Base-by-base conservation (phyloP, 495 filamentous ascomycete species). In the Hamigera avellanea region DNA sequence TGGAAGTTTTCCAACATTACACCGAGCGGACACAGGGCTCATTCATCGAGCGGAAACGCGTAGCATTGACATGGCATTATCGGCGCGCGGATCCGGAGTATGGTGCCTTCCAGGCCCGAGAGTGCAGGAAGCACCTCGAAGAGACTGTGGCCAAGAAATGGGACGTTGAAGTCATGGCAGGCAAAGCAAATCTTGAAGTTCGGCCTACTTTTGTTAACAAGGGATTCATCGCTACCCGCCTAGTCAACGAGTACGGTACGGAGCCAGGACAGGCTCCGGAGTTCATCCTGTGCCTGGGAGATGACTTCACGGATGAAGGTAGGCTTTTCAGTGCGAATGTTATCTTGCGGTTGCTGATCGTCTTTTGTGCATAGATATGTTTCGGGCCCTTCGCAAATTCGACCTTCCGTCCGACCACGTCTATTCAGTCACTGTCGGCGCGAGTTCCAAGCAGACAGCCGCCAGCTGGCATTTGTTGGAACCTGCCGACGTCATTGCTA, bases 251-350 rank as follows among this genome's bases (percentile, higher is more conserved):
- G 3, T 84, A 86, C 50, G 65, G 58, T 5, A 49, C 46, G 13
- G 63, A 64, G 48, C 62, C 67, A 40, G 45, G 62, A 43, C 53
- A 71, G 32, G 54, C 62, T 12, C 70, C 86, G 0, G 83, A 84
- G 18, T 94, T 95, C 44, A 77, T 89, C 17, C 61, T 95, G 26
- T 98, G 91, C 50, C 62, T 83, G 23, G 91, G 91, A 15, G 91
- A 98, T 56, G 91, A 98, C 48, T 91, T 87, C 40, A 96, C 91
- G 8, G 91, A 98, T 57, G 91, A 98, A 71, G 91, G 91, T 81
- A 76, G 65, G 73, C 12, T 26, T 23, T 33, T 25, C 16, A 7
- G 4, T 31, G 7, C 30, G 18, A 8, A 15, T 29, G 6, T 23
- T 42, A 8, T 36, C 12, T 23, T 13, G 26, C 6, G 26, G 3